phyloP scores from a whole-genome alignment of 257 asterid species.

The Solanum paucissectum region DNA sequence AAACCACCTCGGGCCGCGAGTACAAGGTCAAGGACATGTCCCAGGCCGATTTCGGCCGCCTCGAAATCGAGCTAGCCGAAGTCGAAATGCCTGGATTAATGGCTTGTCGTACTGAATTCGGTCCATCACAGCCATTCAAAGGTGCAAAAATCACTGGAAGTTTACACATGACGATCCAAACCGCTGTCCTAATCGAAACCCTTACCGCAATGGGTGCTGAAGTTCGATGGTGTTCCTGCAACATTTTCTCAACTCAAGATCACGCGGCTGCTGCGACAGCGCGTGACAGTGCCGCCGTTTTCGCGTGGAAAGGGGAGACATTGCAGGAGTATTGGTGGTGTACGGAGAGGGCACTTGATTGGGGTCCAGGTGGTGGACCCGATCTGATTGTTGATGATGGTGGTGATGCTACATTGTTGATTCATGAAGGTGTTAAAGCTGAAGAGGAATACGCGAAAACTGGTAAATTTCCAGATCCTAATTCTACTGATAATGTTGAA shows the following conservation, averaged over 20 bases:
- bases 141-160: slow-evolving; percentile 77
- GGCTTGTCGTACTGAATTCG: slow-evolving; percentile 65
- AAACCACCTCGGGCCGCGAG: slow-evolving; percentile 68
- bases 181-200: slow-evolving; percentile 74
- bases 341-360: slow-evolving; percentile 76
- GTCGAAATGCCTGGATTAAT: slow-evolving; percentile 84
- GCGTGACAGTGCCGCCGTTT: slow-evolving; percentile 79
- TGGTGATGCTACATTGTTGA: slow-evolving; percentile 69
- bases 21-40: slow-evolving; percentile 89
- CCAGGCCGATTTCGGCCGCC: slow-evolving; percentile 83
- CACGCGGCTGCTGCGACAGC: slow-evolving; percentile 86
- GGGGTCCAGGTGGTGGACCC: slow-evolving; percentile 88
- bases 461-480: slow-evolving; percentile 60
- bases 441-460: slow-evolving; percentile 57
- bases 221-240: slow-evolving; percentile 89
- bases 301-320: slow-evolving; percentile 78
- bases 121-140: slow-evolving; percentile 64
- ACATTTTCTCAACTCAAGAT: slow-evolving; percentile 80
- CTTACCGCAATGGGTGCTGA: slow-evolving; percentile 73
- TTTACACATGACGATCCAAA: slow-evolving; percentile 81
- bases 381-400: slow-evolving; percentile 85
- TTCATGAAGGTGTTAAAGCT: slow-evolving; percentile 88
- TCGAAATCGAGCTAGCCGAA: slow-evolving; percentile 81
- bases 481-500: slow-evolving; percentile 63
- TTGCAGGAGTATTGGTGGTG: slow-evolving; percentile 94